phyloP scores from a whole-genome alignment of 768 basidiomycete genomes.

The Leucocoprinus sp. region DNA sequence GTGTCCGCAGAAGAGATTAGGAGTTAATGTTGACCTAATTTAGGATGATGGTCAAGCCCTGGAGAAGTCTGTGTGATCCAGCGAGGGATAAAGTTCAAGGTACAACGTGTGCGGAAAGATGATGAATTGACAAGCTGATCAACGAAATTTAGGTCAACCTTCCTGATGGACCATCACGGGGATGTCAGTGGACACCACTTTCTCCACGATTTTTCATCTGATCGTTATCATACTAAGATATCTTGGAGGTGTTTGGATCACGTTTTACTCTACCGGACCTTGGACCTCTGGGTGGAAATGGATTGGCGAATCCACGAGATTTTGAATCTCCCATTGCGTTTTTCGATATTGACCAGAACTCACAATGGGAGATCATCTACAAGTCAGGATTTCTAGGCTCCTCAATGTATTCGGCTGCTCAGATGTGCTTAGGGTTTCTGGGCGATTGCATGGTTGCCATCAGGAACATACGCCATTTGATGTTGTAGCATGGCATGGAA shows the following conservation, averaged over 20 bases:
- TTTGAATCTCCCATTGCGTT: constrained; percentile 58
- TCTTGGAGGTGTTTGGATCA: constrained; percentile 55
- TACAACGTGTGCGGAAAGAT: constrained; percentile 14
- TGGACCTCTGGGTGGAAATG: constrained; percentile 57
- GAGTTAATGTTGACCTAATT: too few relatives aligned
- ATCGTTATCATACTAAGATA: constrained; percentile 28
- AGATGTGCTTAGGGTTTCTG: constrained; percentile 34
- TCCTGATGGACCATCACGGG: constrained; percentile 53
- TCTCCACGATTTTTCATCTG: neutral
- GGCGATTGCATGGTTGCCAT: constrained; percentile 42
- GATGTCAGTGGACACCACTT: constrained; percentile 33
- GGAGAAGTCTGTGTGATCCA: constrained; percentile 62
- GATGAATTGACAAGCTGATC: neutral
- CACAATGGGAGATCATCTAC: constrained; percentile 50
- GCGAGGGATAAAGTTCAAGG: constrained; percentile 62
- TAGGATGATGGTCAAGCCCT: constrained; percentile 53
- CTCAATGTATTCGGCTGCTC: neutral
- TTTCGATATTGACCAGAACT: constrained; percentile 56
- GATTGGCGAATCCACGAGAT: constrained; percentile 58
- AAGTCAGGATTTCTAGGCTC: constrained; percentile 24
- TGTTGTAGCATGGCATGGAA: constrained; percentile 66
- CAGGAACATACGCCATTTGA: constrained; percentile 66
- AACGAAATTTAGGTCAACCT: constrained; percentile 29
- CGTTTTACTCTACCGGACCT: constrained; percentile 59
- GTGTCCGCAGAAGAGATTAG: too few relatives aligned